Evolutionary conservation across 2,329 filamentous ascomycete genomes (phyloP), one percentile per base, ranked within the genome.

Genomic region (Lachnum nothofagi): DNA sequence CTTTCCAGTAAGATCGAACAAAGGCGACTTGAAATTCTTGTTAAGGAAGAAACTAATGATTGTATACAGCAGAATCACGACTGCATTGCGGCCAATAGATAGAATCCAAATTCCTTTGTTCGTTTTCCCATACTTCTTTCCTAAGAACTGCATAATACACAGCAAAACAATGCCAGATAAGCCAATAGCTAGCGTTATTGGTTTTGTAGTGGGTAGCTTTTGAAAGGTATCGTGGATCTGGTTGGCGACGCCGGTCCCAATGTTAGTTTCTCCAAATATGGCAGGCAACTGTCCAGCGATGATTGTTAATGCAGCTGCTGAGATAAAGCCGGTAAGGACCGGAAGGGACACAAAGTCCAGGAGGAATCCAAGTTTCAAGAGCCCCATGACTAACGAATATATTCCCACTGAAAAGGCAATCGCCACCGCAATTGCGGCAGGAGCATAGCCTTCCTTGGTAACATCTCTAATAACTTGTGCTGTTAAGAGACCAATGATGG

Each of bases 321-420:
- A 82, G 55, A 85, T 82, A 67, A 84, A 85, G 4, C 82, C 82
- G 3, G 72, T 80, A 0, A 85, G 71, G 1, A 85, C 78, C 0
- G 81, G 81, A 1, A 81, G 72, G 0, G 81, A 84, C 56, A 85
- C 79, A 57, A 83, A 84, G 50, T 85, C 80, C 17, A 85, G 72
- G 2, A 85, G 69, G 60, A 83, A 85, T 1, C 81, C 81, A 3
- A 84, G 74, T 42, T 80, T 82, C 16, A 84, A 69, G 1, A 84
- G 69, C 0, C 81, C 82, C 2, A 85, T 67, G n/a, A 73, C 69
- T 22, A 85, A 70, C 12, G 75, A 70, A 58, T 79, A 83, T 3
- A 83, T 69, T 0, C 82, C 82, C 51, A 83, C 79, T 67, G 80
- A 78, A 63, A 85, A 74, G 16, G 81, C 78, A 2, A 84, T 73